Evolutionary conservation across 805 yeast species (phyloP).

Genomic region (Starmerella kuoi): DNA sequence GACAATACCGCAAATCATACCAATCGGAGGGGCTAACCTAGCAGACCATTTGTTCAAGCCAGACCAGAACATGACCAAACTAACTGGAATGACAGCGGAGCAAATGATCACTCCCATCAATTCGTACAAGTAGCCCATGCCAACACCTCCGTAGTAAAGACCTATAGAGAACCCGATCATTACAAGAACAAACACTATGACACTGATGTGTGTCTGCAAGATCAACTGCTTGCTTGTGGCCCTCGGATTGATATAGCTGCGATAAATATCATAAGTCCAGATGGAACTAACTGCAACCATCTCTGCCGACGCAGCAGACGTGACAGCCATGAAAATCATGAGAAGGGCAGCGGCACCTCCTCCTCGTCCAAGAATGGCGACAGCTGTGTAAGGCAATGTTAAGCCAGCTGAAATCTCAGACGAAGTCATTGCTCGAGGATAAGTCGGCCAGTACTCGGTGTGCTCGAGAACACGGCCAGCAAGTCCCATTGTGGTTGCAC

Average conservation of each 20-base stretch:
- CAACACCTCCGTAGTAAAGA: slow-evolving; percentile 63
- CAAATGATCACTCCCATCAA: slow-evolving; percentile 84
- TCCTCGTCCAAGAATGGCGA: slow-evolving; percentile 70
- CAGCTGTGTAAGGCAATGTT: slow-evolving; percentile 56
- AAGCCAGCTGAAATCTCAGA: slow-evolving; percentile 73
- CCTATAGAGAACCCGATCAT: slow-evolving; percentile 83
- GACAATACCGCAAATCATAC: slow-evolving; percentile 60
- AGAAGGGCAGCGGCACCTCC: slow-evolving; percentile 78
- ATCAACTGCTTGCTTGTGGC: slow-evolving; percentile 69
- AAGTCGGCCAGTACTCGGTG: slow-evolving; percentile 65
- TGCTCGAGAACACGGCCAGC: slow-evolving; percentile 64
- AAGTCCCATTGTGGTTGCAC: slow-evolving; percentile 78
- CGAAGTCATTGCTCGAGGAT: slow-evolving; percentile 51
- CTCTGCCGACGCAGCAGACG: slow-evolving; percentile 87
- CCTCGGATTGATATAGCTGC: slow-evolving; percentile 63
- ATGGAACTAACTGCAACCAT: slow-evolving; percentile 78
- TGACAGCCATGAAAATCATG: slow-evolving; percentile 80
- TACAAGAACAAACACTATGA: slow-evolving; percentile 44
- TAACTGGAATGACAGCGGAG: slow-evolving; percentile 71
- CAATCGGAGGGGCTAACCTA: slow-evolving; percentile 61
- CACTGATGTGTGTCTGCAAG: slow-evolving; percentile 52
- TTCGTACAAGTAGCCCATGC: slow-evolving; percentile 79
- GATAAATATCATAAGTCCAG: slow-evolving; percentile 74
- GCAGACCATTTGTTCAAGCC: slow-evolving; percentile 61
- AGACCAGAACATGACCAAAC: slow-evolving; percentile 53